A percentile compares a stretch with the other conserved stretches of the same genome.
Conservation (phyloP, 75 land plant species). For the Sequoiadendron giganteum region DNA sequence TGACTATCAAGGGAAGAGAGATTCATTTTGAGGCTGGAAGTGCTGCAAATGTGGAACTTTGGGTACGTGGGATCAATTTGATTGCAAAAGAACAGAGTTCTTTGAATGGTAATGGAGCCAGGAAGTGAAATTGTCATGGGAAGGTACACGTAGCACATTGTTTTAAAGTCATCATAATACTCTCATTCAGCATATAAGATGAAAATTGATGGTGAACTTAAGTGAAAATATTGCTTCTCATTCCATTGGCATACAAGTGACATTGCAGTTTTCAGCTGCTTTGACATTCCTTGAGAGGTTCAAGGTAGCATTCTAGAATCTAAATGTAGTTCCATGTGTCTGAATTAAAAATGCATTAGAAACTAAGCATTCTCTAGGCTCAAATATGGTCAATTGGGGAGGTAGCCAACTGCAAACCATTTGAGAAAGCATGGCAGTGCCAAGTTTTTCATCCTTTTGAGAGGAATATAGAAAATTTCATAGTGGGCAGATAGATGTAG, state of each 20-base stretch:
- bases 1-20: slow-evolving; percentile 60
- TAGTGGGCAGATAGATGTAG: background rate
- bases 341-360: background rate
- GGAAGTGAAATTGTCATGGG: slow-evolving; percentile 3
- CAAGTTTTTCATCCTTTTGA: background rate
- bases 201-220: background rate
- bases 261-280: background rate
- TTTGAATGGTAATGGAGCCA: slow-evolving; percentile 1
- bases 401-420: background rate
- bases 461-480: background rate
- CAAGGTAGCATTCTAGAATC: background rate
- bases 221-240: background rate
- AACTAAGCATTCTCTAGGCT: background rate
- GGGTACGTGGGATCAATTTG: slow-evolving; percentile 61
- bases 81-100: slow-evolving; percentile 28
- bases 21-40: slow-evolving; percentile 73
- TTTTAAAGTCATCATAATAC: background rate
- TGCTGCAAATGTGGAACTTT: slow-evolving; percentile 35
- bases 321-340: slow-evolving; percentile 3
- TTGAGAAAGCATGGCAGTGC: background rate
- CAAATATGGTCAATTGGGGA: background rate
- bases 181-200: background rate
- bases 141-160: background rate
- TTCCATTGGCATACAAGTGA: background rate
- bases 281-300: background rate